Conservation (phyloP, 2,329 filamentous ascomycete species). For the Keithomyces neogunnii region DNA sequence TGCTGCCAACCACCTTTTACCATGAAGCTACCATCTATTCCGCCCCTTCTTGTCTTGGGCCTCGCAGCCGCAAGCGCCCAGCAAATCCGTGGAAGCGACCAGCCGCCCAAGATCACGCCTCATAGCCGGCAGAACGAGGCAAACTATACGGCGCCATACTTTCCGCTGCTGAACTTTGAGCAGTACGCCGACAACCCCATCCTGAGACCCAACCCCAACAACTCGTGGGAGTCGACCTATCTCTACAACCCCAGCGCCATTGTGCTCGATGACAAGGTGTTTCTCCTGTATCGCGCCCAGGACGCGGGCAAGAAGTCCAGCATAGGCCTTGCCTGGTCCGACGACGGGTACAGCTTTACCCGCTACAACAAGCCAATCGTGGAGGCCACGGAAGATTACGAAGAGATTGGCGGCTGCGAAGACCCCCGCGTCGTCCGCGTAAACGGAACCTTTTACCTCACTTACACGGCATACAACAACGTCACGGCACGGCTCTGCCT, state of each 20-base stretch:
- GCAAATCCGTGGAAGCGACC: too few species aligned
- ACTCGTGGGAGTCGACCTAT: background rate
- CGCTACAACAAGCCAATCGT: background rate
- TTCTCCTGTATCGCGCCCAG: background rate
- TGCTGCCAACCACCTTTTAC: too few species aligned
- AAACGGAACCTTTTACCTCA: background rate
- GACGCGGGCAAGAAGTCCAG: background rate
- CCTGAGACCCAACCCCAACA: background rate
- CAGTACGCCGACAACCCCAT: background rate
- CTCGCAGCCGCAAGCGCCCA: too few species aligned
- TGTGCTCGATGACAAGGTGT: background rate
- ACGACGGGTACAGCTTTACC: background rate
- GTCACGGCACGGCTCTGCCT: background rate
- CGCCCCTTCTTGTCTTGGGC: too few species aligned
- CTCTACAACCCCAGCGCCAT: background rate
- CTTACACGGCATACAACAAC: background rate
- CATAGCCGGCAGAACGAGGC: background rate
- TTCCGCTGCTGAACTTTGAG: background rate
- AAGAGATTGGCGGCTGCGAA: background rate
- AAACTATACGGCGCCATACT: background rate
- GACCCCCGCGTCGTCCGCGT: background rate
- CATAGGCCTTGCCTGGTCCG: constrained; percentile 1
- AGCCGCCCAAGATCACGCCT: too few species aligned
- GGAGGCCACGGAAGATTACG: background rate
- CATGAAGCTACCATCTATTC: too few species aligned